These are phyloP conservation scores for Entrophospora sp. DNA, from an alignment of 192 early-diverging fungal species.

Conservation along the genomic window DNA sequence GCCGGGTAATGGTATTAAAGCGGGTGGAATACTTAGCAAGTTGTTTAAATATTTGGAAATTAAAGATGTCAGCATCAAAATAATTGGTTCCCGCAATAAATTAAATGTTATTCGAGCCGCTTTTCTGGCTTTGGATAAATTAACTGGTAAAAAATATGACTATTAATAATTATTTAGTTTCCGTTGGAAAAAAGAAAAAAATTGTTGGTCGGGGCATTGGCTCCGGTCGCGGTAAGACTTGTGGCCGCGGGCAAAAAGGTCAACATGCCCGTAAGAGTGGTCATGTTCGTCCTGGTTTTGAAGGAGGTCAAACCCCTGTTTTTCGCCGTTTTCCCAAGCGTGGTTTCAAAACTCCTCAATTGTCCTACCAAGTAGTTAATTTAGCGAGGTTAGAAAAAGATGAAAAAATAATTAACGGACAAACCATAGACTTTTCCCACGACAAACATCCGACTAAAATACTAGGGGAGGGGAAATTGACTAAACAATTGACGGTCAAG, in stretches of 20 bases:
- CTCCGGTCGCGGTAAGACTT: background rate
- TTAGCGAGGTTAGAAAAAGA: constrained; percentile 6
- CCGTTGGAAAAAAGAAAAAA: background rate
- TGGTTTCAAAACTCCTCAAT: background rate
- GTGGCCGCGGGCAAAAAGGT: background rate
- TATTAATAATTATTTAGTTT: constrained; percentile 1
- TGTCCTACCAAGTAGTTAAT: background rate
- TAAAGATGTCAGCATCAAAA: constrained; percentile 14
- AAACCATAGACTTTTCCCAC: background rate
- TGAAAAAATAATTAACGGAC: background rate
- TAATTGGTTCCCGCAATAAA: constrained; percentile 11
- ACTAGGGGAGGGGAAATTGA: background rate
- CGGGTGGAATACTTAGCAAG: background rate
- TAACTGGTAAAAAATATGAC: constrained; percentile 13
- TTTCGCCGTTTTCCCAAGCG: background rate
- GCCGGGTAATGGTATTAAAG: background rate
- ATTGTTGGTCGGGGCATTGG: constrained; percentile 4
- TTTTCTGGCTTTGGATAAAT: constrained; percentile 15
- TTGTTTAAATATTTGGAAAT: constrained; percentile 6
- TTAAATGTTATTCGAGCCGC: constrained; percentile 5
- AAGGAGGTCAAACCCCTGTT: background rate
- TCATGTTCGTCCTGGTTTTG: constrained; percentile 6
- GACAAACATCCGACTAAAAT: background rate
- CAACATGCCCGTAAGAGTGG: background rate
- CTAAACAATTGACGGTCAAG: background rate